These are phyloP conservation scores for Ceratopteris richardii DNA, from an alignment of 75 land plant genomes.

Conservation along the genomic window DNA sequence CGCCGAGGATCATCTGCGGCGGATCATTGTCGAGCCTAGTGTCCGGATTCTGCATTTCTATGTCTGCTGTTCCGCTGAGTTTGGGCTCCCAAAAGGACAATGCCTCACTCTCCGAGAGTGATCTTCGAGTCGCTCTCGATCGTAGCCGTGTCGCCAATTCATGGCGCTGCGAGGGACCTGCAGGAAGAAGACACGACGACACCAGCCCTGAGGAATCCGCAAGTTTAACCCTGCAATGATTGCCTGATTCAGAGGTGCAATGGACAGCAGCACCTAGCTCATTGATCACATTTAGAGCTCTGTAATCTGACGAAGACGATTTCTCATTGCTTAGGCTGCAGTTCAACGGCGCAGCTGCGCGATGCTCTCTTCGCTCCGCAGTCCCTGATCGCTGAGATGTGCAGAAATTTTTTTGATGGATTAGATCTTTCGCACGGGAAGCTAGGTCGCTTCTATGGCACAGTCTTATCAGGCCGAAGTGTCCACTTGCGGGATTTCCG, in stretches of 20 bases:
- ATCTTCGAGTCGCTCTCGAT: not conserved
- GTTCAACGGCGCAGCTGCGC: not conserved
- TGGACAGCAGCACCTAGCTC: not conserved
- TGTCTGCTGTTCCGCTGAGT: not conserved
- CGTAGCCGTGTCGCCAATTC: not conserved
- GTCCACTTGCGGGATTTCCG: constrained; percentile 4
- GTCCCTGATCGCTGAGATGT: too few species aligned
- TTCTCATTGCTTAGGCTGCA: not conserved
- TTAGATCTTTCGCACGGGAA: too few species aligned
- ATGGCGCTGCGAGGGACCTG: not conserved
- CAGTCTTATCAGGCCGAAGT: not conserved
- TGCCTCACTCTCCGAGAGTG: constrained; percentile 3
- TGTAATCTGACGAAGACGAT: not conserved
- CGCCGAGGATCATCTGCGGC: too few species aligned
- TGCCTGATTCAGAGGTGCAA: too few species aligned
- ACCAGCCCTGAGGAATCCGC: not conserved
- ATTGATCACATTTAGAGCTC: constrained; percentile 7
- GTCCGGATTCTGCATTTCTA: too few species aligned
- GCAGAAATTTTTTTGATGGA: too few species aligned
- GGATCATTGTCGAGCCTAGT: too few species aligned
- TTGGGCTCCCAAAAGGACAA: not conserved
- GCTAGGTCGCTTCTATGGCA: too few species aligned
- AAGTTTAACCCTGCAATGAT: too few species aligned
- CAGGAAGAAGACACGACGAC: constrained; percentile 6
- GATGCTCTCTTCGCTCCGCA: not conserved